Evolutionary conservation across 768 basidiomycete species (phyloP).

Genomic region (Lactarius sanguifluus): DNA sequence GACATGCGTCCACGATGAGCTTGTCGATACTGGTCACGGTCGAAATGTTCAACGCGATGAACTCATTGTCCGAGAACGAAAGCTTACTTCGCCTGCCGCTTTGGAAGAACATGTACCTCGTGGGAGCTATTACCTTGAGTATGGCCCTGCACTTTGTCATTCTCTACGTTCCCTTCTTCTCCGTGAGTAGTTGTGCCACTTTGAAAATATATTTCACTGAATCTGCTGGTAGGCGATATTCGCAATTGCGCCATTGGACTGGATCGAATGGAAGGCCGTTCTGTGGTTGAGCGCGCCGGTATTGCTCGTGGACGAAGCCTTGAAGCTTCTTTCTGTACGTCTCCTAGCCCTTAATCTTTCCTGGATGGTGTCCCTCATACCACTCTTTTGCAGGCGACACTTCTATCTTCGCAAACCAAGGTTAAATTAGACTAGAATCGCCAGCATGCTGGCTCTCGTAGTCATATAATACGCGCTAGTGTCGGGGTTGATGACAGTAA

Average conservation of each 20-base stretch:
- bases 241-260: slow-evolving; percentile 91
- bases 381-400: slow-evolving; percentile 44
- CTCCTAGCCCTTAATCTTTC: slow-evolving; percentile 8
- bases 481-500: not conserved
- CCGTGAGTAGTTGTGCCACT: slow-evolving; percentile 54
- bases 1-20: slow-evolving; percentile 92
- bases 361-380: not conserved
- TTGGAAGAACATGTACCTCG: slow-evolving; percentile 94
- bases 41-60: slow-evolving; percentile 98
- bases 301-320: slow-evolving; percentile 81
- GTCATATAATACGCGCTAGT: not conserved
- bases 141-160: slow-evolving; percentile 95
- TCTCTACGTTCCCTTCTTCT: slow-evolving; percentile 96
- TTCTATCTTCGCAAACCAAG: slow-evolving; percentile 57
- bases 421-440: slow-evolving; percentile 44
- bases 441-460: not conserved
- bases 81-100: slow-evolving; percentile 83
- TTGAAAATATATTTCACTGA: not conserved
- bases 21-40: slow-evolving; percentile 94
- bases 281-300: slow-evolving; percentile 86
- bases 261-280: slow-evolving; percentile 94
- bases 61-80: slow-evolving; percentile 97
- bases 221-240: slow-evolving; percentile 62
- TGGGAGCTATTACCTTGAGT: slow-evolving; percentile 83
- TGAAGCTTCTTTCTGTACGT: slow-evolving; percentile 81